Evolutionary conservation across 306 rosid species (phyloP).

Genomic region (Dalbergia oliveri): DNA sequence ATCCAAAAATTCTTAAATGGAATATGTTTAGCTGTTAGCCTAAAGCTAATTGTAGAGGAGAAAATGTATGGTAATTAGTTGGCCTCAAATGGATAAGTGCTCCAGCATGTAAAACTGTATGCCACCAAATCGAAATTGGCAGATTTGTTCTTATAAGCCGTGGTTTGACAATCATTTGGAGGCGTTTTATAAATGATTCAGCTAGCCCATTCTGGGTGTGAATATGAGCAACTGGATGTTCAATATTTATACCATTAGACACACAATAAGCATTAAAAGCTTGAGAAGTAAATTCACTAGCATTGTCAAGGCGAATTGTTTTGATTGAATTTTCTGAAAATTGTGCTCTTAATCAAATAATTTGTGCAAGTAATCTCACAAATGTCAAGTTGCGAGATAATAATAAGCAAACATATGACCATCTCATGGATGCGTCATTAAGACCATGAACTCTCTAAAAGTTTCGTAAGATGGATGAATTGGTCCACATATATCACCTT

Average conservation of each 20-base stretch:
- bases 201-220: neutral
- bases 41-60: no score
- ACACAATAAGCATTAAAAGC: neutral
- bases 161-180: neutral
- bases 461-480: no score
- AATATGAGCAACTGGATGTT: neutral
- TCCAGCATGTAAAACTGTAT: no score
- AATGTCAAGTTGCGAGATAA: neutral
- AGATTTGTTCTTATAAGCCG: neutral
- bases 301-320: neutral
- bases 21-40: no score
- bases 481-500: no score
- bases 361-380: neutral
- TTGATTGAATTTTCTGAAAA: neutral
- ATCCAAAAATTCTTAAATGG: no score
- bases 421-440: neutral
- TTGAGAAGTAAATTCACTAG: neutral
- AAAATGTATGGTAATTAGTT: no score
- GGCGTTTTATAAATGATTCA: neutral
- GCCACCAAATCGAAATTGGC: no score
- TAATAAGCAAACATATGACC: neutral
- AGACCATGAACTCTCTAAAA: neutral
- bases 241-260: neutral
- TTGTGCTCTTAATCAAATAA: neutral
- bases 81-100: no score